Base-by-base conservation (phyloP, 108 stramenopile genomes). In the Stephanodiscus triporus region DNA sequence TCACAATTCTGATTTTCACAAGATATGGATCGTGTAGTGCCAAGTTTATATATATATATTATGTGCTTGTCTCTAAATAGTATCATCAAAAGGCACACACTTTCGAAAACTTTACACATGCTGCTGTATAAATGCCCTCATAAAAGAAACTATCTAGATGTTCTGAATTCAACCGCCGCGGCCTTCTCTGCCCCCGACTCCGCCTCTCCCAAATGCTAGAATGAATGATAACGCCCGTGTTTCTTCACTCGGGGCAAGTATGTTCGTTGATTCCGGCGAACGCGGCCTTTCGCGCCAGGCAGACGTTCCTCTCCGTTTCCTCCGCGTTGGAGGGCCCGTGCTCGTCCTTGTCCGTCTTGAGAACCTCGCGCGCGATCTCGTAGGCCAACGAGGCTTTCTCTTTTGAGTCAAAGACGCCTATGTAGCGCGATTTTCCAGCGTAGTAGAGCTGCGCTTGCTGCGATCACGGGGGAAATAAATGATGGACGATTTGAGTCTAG, bases 251-350 rank as follows among this genome's bases (percentile, higher is more conserved):
- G 40, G 19, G 42, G 60, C 60, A n/a, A 42, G 37, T 20, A 6
- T 36, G 60, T 40, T 61, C 89, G 68, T 90, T 93, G 45, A 94
- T 90, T 47, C 93, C 93, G 40, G 89, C 90, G 78, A 91, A 91
- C 5, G 93, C 93, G 34, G 93, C 93, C 73, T 91, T 90, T 43
- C 93, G 81, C 17, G 93, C 93, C 11, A 85, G 67, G 47, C 82
- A 85, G 32, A 94, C 90, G 55, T 88, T 85, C 40, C 71, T 75
- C 57, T 94, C 93, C 9, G 89, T 91, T 26, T 78, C 76, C 49
- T 90, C 88, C 14, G 78, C 66, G 22, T 67, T 84, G 16, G 83
- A 66, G 0, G 71, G 72, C 26, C 54, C 72, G 30, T 53, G 54
- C 13, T 50, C 63, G 5, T 75, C 72, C 36, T 72, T 72, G 8